Percentiles rank a stretch among this genome's conserved stretches.
These are phyloP conservation scores for Pogostemon cablin DNA, from an alignment of 257 asterid genomes.

Conservation along the genomic window DNA sequence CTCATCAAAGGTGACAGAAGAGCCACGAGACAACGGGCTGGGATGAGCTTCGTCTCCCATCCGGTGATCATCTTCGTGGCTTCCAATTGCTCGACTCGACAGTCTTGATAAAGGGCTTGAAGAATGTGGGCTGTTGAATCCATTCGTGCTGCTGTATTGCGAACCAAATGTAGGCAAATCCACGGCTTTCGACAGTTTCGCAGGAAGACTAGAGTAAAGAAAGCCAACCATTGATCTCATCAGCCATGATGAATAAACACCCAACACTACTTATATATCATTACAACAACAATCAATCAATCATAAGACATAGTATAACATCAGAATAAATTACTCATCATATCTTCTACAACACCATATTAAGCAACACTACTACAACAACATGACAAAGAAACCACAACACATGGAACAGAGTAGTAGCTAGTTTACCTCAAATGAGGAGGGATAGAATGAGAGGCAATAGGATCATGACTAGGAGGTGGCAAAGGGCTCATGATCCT, in stretches of 20 bases:
- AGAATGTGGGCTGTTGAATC: constrained; percentile 34
- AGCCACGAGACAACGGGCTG: constrained; percentile 50
- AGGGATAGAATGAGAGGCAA: constrained; percentile 51
- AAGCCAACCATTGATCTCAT: not conserved
- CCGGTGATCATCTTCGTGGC: constrained; percentile 33
- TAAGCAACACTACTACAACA: no score
- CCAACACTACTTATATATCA: no score
- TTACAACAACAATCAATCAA: no score
- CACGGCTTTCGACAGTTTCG: constrained; percentile 45
- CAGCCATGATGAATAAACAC: not conserved
- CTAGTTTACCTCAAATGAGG: constrained; percentile 59
- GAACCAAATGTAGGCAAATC: constrained; percentile 52
- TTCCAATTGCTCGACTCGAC: constrained; percentile 40
- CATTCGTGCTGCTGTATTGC: constrained; percentile 39
- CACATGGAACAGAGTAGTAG: not conserved
- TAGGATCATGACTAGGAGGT: constrained; percentile 51
- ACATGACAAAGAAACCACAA: not conserved
- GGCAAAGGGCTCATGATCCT: constrained; percentile 64
- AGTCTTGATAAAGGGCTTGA: constrained; percentile 51
- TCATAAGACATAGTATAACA: no score
- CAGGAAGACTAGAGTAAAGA: constrained; percentile 50
- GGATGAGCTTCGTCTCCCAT: constrained; percentile 33
- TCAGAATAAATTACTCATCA: no score
- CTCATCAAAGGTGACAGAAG: constrained; percentile 33
- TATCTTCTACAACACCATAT: no score